Percentiles rank a stretch among this genome's conserved stretches.
Conservation (phyloP, 345 rosid species). For the Acer negundo region DNA sequence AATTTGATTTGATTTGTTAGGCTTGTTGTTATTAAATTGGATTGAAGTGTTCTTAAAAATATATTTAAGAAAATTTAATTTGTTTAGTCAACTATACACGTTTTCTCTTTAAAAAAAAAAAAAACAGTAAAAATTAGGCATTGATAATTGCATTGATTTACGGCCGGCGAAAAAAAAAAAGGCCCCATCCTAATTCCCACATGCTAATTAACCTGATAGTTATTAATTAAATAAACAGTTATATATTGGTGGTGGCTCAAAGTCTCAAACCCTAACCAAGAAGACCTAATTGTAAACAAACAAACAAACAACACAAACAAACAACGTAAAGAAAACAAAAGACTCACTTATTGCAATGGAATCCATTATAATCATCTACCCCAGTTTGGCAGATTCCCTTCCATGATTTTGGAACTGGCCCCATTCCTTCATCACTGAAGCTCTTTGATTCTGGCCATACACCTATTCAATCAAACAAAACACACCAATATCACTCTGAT, state of each 20-base stretch:
- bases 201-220: neutral
- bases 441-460: constrained; percentile 94
- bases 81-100: too few species aligned
- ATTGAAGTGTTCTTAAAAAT: too few species aligned
- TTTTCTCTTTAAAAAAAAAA: too few species aligned
- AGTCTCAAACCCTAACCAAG: neutral
- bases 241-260: too few species aligned
- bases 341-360: constrained; percentile 72
- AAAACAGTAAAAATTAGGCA: too few species aligned
- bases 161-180: too few species aligned
- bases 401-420: constrained; percentile 83
- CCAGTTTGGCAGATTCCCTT: constrained; percentile 87
- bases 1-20: too few species aligned
- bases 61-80: too few species aligned
- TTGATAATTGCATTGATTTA: too few species aligned
- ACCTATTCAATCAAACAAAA: constrained; percentile 40
- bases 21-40: too few species aligned
- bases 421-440: constrained; percentile 77
- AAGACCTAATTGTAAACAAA: neutral
- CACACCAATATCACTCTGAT: neutral
- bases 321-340: neutral
- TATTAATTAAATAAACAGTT: too few species aligned
- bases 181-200: neutral
- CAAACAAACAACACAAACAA: neutral
- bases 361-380: constrained; percentile 54